Percentiles rank a stretch among this genome's conserved stretches.
These are phyloP conservation scores for Gillenia trifoliata DNA, from an alignment of 306 rosid genomes.

Conservation along the genomic window DNA sequence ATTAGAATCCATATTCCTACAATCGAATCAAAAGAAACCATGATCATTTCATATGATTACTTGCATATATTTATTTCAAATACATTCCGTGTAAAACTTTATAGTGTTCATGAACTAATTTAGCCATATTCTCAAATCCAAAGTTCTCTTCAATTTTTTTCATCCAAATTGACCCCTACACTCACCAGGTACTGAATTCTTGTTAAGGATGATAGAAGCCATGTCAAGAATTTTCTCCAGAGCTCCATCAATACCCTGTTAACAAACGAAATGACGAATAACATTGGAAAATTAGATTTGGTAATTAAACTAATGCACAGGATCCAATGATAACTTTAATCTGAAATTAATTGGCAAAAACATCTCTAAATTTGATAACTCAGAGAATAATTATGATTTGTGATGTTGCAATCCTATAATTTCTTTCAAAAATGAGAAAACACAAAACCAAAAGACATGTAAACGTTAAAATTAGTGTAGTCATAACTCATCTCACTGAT, in stretches of 20 bases:
- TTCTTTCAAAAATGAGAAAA: no score
- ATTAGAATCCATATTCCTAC: neutral
- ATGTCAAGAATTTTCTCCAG: slow-evolving; percentile 91
- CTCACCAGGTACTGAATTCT: slow-evolving; percentile 91
- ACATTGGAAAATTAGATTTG: neutral
- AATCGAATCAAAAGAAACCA: neutral
- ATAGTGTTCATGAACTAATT: neutral
- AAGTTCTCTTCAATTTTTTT: neutral
- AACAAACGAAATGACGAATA: neutral
- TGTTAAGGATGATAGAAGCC: slow-evolving; percentile 89
- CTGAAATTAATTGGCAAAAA: neutral
- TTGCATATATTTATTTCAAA: neutral
- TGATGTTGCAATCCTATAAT: no score
- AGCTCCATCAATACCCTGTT: slow-evolving; percentile 90
- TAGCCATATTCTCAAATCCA: neutral
- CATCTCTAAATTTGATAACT: neutral
- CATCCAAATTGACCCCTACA: neutral
- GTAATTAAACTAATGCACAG: neutral
- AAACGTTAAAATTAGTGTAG: no score
- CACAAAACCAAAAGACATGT: no score
- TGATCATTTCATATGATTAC: neutral
- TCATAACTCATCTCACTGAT: no score
- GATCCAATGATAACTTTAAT: neutral
- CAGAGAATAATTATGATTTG: no score
- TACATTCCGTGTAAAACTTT: neutral